Conservation (phyloP, 192 early-diverging fungal species). For the Backusella tarrabulga region DNA sequence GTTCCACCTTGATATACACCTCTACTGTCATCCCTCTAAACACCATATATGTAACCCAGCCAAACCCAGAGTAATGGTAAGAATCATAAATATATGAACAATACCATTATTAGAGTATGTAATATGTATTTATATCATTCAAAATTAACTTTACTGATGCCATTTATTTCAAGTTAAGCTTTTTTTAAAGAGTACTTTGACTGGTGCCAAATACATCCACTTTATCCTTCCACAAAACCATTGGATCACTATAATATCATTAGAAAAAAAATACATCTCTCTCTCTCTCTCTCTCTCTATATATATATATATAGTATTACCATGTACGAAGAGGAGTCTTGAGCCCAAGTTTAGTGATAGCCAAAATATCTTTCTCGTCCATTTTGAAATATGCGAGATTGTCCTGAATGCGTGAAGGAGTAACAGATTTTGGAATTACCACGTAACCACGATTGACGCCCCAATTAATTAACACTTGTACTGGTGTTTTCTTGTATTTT, state of each 20-base stretch:
- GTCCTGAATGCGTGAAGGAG: slow-evolving; percentile 45
- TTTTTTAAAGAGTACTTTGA: background rate
- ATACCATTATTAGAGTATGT: too few relatives aligned
- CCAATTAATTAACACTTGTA: slow-evolving; percentile 58
- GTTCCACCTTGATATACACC: too few relatives aligned
- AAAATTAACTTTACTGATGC: too few relatives aligned
- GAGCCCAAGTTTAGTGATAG: slow-evolving; percentile 19
- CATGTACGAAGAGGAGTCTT: slow-evolving; percentile 15
- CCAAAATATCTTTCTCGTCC: slow-evolving; percentile 13
- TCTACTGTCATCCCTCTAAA: too few relatives aligned
- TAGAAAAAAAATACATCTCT: background rate
- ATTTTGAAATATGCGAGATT: slow-evolving; percentile 50
- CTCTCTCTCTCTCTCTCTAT: background rate
- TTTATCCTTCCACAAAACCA: background rate
- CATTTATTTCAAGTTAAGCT: too few relatives aligned
- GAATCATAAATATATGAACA: too few relatives aligned
- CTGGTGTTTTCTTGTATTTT: slow-evolving; percentile 46
- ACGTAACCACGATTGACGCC: slow-evolving; percentile 46
- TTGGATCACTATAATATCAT: background rate
- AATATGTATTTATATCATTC: too few relatives aligned
- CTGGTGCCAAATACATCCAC: background rate
- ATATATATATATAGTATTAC: background rate
- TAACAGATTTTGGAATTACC: slow-evolving; percentile 62
- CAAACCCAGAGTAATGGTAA: too few relatives aligned
- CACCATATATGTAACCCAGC: too few relatives aligned